Evolutionary conservation across 1,284 basidiomycete species (phyloP).

Genomic region (Cerioporus squamosus): DNA sequence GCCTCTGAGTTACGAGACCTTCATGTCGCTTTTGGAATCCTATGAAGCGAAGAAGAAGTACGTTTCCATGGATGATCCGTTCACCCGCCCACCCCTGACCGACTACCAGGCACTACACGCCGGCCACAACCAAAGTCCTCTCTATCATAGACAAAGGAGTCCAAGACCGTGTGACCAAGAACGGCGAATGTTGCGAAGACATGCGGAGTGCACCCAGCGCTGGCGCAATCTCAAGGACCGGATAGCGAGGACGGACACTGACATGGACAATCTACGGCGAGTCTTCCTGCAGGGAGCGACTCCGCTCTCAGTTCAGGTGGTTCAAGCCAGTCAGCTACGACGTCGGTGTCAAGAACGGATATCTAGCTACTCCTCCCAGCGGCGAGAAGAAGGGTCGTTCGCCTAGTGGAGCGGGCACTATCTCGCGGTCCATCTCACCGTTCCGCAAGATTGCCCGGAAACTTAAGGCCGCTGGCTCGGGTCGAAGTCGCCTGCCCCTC

Average conservation of each 20-base stretch:
- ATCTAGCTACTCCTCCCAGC: constrained; percentile 66
- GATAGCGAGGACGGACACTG: constrained; percentile 77
- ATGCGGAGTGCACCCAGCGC: constrained; percentile 82
- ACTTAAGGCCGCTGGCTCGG: constrained; percentile 47
- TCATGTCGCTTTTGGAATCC: constrained; percentile 67
- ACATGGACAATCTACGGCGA: constrained; percentile 77
- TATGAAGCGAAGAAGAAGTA: constrained; percentile 88
- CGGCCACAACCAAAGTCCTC: constrained; percentile 91
- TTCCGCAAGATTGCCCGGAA: constrained; percentile 75
- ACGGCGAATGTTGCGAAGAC: constrained; percentile 91
- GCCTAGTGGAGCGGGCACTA: constrained; percentile 52
- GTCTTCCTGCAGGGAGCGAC: constrained; percentile 56
- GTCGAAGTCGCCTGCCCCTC: constrained; percentile 44
- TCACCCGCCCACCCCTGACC: constrained; percentile 12
- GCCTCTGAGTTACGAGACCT: constrained; percentile 61
- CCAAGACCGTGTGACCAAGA: constrained; percentile 88
- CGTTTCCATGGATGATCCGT: constrained; percentile 24
- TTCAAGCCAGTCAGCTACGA: constrained; percentile 64
- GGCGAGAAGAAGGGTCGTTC: constrained; percentile 47
- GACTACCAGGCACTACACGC: constrained; percentile 78
- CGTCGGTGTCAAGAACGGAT: constrained; percentile 55
- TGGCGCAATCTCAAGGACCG: constrained; percentile 82
- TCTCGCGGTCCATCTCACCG: constrained; percentile 78
- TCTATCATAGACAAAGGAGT: constrained; percentile 93
- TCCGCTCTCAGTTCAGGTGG: constrained; percentile 64